A percentile compares a stretch with the other conserved stretches of the same genome.
Conservation (phyloP, 768 basidiomycete species). For the Tephrocybe sp. region DNA sequence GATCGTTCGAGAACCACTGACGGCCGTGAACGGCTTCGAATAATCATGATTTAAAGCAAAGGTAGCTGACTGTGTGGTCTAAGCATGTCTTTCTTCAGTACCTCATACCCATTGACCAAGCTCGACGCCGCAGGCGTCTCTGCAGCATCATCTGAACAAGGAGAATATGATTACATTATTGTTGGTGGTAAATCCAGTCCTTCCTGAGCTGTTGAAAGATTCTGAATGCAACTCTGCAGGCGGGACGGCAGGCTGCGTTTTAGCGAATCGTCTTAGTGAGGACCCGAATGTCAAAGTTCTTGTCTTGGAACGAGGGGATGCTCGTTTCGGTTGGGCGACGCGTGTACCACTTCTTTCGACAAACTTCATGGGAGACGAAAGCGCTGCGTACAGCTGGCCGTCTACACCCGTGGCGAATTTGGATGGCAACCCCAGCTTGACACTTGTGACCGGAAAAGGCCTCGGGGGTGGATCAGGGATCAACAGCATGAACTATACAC, state of each 20-base stretch:
- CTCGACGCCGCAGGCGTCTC: slow-evolving; percentile 4
- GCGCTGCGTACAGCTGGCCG: slow-evolving; percentile 15
- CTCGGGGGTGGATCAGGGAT: slow-evolving; percentile 29
- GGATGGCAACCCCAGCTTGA: slow-evolving; percentile 11
- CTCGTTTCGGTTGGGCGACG: slow-evolving; percentile 28
- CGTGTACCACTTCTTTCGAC: slow-evolving; percentile 33
- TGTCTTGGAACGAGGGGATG: slow-evolving; percentile 34
- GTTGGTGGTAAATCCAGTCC: slow-evolving; percentile 1
- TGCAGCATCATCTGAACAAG: not conserved
- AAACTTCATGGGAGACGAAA: slow-evolving; percentile 19
- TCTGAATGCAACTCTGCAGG: slow-evolving; percentile 13
- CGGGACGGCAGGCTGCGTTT: slow-evolving; percentile 39
- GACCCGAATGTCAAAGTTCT: slow-evolving; percentile 28
- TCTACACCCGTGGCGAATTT: slow-evolving; percentile 15
- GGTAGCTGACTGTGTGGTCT: not conserved
- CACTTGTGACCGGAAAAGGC: slow-evolving; percentile 23
- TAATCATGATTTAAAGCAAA: not conserved
- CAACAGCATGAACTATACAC: slow-evolving; percentile 29
- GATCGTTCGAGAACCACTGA: not conserved
- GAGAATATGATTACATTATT: slow-evolving; percentile 8
- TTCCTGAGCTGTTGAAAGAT: not conserved
- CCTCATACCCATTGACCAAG: slow-evolving; percentile 1
- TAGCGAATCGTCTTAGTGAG: slow-evolving; percentile 37
- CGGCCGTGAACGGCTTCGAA: not conserved
- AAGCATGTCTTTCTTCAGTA: slow-evolving; percentile 2